A percentile compares a stretch with the other conserved stretches of the same genome.
Conservation (phyloP, 1,284 basidiomycete species). For the Inonotus hispidus region DNA sequence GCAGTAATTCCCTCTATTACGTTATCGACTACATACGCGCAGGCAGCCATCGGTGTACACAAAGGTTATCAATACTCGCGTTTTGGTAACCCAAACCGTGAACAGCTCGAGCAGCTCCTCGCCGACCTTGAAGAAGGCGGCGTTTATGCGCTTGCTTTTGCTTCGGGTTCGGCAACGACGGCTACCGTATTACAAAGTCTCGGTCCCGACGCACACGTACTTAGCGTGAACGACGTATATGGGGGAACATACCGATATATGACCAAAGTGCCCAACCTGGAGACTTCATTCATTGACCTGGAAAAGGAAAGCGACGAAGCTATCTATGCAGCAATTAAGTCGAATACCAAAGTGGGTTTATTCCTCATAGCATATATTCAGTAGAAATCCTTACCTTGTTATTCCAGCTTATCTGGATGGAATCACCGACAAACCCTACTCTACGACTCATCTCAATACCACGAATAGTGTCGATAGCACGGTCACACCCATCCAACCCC, state of each 20-base stretch:
- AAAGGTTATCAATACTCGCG: slow-evolving; percentile 92
- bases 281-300: slow-evolving; percentile 84
- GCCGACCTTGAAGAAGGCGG: slow-evolving; percentile 75
- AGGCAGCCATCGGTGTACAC: slow-evolving; percentile 77
- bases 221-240: slow-evolving; percentile 90
- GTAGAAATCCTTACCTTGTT: neutral
- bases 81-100: slow-evolving; percentile 85
- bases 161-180: slow-evolving; percentile 84
- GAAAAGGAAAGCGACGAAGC: slow-evolving; percentile 62
- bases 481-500: slow-evolving; percentile 50
- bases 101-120: slow-evolving; percentile 69
- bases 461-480: slow-evolving; percentile 57
- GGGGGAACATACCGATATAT: slow-evolving; percentile 91
- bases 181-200: slow-evolving; percentile 79
- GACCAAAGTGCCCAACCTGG: slow-evolving; percentile 72
- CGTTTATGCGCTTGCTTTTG: slow-evolving; percentile 70
- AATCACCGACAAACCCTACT: slow-evolving; percentile 93
- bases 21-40: slow-evolving; percentile 91
- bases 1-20: slow-evolving; percentile 90
- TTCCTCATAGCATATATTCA: neutral
- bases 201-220: slow-evolving; percentile 71
- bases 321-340: slow-evolving; percentile 57
- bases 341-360: slow-evolving; percentile 75
- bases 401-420: slow-evolving; percentile 92
- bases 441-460: slow-evolving; percentile 81